These are phyloP conservation scores for Ceratorhiza oryzae-sativae DNA, from an alignment of 1,284 basidiomycete genomes.

Conservation along the genomic window DNA sequence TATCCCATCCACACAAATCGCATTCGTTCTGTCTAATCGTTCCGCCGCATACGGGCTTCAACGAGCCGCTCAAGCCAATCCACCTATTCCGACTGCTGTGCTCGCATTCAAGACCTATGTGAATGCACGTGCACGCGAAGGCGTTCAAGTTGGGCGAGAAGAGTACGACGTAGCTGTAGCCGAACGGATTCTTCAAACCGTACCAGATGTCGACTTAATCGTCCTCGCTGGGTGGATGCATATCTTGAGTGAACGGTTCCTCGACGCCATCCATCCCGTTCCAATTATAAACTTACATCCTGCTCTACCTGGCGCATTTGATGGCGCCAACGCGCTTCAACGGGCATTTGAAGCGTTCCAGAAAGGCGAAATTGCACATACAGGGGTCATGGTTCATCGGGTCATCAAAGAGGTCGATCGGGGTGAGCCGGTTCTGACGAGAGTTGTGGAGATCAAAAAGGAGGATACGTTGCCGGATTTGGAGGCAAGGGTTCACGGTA, in stretches of 20 bases:
- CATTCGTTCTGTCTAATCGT: conserved; percentile 89
- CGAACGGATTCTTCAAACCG: conserved; percentile 61
- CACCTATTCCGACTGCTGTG: conserved; percentile 83
- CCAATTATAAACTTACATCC: conserved; percentile 98
- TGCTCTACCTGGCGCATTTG: conserved; percentile 92
- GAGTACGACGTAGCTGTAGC: conserved; percentile 92
- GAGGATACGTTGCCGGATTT: conserved; percentile 79
- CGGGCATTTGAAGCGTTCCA: conserved; percentile 90
- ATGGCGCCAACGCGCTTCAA: conserved; percentile 89
- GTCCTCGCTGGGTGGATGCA: conserved; percentile 99
- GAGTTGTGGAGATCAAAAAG: conserved; percentile 75
- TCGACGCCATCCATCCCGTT: conserved; percentile 57
- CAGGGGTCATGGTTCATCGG: conserved; percentile 94
- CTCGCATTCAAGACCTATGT: conserved; percentile 87
- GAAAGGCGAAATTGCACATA: conserved; percentile 74
- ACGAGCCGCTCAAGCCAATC: conserved; percentile 72
- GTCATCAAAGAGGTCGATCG: conserved; percentile 94
- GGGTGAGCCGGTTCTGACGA: conserved; percentile 85
- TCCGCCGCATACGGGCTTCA: conserved; percentile 90
- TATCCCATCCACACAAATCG: conserved; percentile 74
- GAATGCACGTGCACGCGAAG: conserved; percentile 55
- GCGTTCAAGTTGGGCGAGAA: conserved; percentile 55
- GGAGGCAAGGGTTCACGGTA: conserved; percentile 78
- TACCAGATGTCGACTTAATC: conserved; percentile 77
- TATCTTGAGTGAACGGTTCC: conserved; percentile 67